Conservation (phyloP, 139 green algal species). For the Chlamydomonas schloesseri region DNA sequence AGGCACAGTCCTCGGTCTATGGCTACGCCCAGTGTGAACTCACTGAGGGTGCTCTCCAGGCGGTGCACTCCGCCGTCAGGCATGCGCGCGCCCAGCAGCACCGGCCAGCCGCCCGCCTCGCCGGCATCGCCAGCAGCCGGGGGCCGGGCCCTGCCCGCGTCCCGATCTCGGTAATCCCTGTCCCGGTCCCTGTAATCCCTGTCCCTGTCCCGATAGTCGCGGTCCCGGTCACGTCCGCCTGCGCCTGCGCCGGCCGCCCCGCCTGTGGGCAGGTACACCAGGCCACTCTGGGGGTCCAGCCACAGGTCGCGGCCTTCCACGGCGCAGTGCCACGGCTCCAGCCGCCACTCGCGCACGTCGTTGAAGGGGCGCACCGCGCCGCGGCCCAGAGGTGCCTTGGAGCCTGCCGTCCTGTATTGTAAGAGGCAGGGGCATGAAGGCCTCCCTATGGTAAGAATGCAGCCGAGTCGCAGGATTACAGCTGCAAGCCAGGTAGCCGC, state of each 20-base stretch:
- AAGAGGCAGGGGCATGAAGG: no score
- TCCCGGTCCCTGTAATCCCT: no score
- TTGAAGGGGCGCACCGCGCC: not conserved
- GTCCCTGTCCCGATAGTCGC: no score
- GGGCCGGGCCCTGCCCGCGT: not conserved
- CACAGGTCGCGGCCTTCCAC: constrained; percentile 12
- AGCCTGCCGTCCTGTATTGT: no score
- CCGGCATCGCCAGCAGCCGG: not conserved
- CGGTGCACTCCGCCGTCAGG: not conserved
- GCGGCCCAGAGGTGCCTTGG: not conserved
- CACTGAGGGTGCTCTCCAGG: constrained; percentile 42
- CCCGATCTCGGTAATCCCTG: not conserved
- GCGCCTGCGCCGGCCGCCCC: not conserved
- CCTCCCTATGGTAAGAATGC: no score
- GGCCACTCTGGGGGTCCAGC: constrained; percentile 18
- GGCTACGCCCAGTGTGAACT: not conserved
- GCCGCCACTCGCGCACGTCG: constrained; percentile 38
- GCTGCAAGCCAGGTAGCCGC: no score
- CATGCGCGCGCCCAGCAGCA: constrained; percentile 26
- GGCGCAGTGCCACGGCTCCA: constrained; percentile 22
- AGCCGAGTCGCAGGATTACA: no score
- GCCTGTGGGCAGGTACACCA: constrained; percentile 38
- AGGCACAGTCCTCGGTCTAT: no score
- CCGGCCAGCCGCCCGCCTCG: constrained; percentile 30
- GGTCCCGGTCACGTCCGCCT: not conserved